Evolutionary conservation across 306 rosid species (phyloP), one percentile per base, ranked within the genome.

Genomic region (Cucurbita argyrosperma): DNA sequence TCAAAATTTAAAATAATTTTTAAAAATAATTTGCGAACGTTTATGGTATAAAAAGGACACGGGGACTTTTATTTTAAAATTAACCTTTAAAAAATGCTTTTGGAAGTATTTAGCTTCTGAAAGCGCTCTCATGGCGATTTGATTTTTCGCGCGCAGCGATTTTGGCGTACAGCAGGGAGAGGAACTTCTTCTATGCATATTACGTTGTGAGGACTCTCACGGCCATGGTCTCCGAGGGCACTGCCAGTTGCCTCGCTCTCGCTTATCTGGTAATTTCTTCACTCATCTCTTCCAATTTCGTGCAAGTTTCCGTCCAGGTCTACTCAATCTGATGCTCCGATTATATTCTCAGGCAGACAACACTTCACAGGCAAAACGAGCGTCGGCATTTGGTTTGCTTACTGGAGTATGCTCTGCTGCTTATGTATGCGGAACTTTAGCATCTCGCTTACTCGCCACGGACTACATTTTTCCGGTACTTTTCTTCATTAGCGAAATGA

Each of bases 331-430:
- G 53, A 67, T 67, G 42, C 12, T 45, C 37, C 73, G 18, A 0
- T 56, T 59, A 9, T 6, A 43, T 76, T 64, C 59, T 64, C 80
- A 94, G 98, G 90, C 96, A 23, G 98, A 93, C 62, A 81, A 66
- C 43, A 84, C 87, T 68, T 70, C 88, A 56, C 87, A 79, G 30
- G 75, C 54, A 15, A 81, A 85, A 30, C 60, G 98, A 61, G 83
- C 88, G 15, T 72, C 94, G 5, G 89, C 94, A 59, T 93, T 93
- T 7, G 96, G 90, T 82, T 76, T 90, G 40, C 88, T 93, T 4
- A 80, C 88, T 15, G 97, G 98, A 19, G 83, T 89, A 39, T 42
- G 57, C 42, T 90, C 97, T 6, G 87, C 92, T 4, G 74, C 96
- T 66, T 89, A 79, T 40, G 89, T 93, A 5, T 85, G 85, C 40